These are phyloP conservation scores for Hypomontagnella submonticulosa DNA, from an alignment of 495 filamentous ascomycete genomes.

Conservation along the genomic window DNA sequence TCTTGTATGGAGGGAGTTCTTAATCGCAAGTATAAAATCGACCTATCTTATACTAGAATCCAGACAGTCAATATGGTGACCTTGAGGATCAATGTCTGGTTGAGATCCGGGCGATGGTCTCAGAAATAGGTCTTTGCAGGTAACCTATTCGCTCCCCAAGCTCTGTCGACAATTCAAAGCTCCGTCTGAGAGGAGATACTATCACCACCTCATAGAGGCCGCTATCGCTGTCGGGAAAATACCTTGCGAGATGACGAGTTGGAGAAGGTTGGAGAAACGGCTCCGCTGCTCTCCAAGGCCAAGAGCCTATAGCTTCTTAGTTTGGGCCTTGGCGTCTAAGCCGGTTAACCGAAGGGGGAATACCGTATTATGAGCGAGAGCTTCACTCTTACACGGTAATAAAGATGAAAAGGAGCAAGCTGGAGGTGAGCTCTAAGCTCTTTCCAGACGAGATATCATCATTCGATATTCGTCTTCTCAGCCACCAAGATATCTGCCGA, in stretches of 20 bases:
- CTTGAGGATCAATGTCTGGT: too few species aligned
- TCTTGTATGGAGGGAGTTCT: background rate
- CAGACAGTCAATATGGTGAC: too few species aligned
- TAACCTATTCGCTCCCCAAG: background rate
- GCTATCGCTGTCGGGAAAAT: slow-evolving; percentile 39
- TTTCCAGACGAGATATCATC: background rate
- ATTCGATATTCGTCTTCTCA: background rate
- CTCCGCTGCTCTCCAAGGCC: slow-evolving; percentile 2
- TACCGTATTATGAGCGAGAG: background rate
- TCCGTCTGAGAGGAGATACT: slow-evolving; percentile 4
- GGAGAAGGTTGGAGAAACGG: slow-evolving; percentile 36
- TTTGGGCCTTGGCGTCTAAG: slow-evolving; percentile 6
- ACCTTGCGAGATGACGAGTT: slow-evolving; percentile 27
- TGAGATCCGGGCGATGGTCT: background rate
- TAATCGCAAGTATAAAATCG: too few species aligned
- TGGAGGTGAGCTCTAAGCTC: background rate
- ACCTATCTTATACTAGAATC: too few species aligned
- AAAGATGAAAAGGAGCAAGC: background rate
- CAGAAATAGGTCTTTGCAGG: slow-evolving; percentile 2
- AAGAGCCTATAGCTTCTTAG: slow-evolving; percentile 15
- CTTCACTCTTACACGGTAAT: too few species aligned
- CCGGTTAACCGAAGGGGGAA: slow-evolving; percentile 7
- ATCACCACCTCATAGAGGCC: slow-evolving; percentile 11
- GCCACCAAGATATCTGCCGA: slow-evolving; percentile 33
- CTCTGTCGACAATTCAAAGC: background rate